phyloP scores from a whole-genome alignment of 1,139 yeast genomes.

The Pichia inconspicua region DNA sequence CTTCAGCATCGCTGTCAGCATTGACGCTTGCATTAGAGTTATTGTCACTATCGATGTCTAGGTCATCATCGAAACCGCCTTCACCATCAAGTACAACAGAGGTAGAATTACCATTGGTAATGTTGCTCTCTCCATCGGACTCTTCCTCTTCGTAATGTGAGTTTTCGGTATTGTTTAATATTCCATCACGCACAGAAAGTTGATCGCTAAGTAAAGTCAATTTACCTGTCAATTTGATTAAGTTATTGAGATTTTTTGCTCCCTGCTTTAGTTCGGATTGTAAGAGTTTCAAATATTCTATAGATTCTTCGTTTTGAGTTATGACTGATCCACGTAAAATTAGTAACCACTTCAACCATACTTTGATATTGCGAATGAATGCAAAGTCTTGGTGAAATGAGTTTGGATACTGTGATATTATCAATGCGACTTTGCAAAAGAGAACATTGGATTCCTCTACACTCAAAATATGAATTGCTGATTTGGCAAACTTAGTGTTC shows the following conservation, averaged over 20 bases:
- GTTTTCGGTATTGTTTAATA: conserved; percentile 21
- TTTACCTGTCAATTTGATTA: conserved; percentile 78
- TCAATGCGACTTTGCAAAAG: conserved; percentile 32
- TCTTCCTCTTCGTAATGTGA: conserved; percentile 22
- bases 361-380: conserved; percentile 29
- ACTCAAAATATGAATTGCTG: conserved; percentile 26
- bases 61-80: conserved; percentile 18
- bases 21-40: conserved; percentile 12
- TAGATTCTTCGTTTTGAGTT: conserved; percentile 30
- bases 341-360: conserved; percentile 46
- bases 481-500: conserved; percentile 34
- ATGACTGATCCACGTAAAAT: conserved; percentile 39
- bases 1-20: conserved; percentile 12
- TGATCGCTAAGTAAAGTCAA: conserved; percentile 66
- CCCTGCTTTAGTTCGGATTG: conserved; percentile 27
- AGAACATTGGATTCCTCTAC: conserved; percentile 26
- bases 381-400: conserved; percentile 24
- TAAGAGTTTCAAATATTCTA: conserved; percentile 31
- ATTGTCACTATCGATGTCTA: conserved; percentile 6
- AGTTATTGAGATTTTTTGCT: conserved; percentile 49
- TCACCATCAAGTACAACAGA: conserved; percentile 28
- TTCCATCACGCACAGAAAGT: conserved; percentile 44
- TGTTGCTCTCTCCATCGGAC: background rate
- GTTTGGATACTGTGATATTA: conserved; percentile 25
- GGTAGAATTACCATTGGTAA: conserved; percentile 1